These are phyloP conservation scores for Veloboletus limbatus DNA, from an alignment of 1,284 basidiomycete species.

Conservation along the genomic window DNA sequence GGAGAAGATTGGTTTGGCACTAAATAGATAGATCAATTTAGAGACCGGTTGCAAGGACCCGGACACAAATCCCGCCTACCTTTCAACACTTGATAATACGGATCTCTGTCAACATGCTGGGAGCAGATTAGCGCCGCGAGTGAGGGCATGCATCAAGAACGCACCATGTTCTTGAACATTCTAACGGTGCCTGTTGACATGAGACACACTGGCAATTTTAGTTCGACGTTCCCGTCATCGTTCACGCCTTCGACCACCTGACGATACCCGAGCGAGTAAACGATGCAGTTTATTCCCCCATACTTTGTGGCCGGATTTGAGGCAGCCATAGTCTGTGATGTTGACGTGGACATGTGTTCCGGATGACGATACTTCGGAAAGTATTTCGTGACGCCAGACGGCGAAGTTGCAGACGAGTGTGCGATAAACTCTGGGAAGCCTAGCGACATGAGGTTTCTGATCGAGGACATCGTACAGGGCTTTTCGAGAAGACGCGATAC, in stretches of 20 bases:
- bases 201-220: constrained; percentile 18
- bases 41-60: background rate
- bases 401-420: constrained; percentile 22
- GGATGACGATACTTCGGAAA: constrained; percentile 25
- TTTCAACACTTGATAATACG: constrained; percentile 6
- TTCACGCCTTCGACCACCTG: constrained; percentile 17
- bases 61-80: constrained; percentile 6
- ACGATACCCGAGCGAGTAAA: constrained; percentile 20
- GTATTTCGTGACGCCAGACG: constrained; percentile 19
- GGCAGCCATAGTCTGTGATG: constrained; percentile 12
- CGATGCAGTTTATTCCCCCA: constrained; percentile 20
- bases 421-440: constrained; percentile 25
- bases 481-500: constrained; percentile 20
- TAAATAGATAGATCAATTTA: background rate
- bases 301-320: constrained; percentile 11
- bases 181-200: constrained; percentile 25
- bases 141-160: background rate
- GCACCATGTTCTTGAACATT: constrained; percentile 24
- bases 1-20: constrained; percentile 23
- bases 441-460: constrained; percentile 24
- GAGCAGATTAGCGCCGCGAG: constrained; percentile 1
- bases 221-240: constrained; percentile 12
- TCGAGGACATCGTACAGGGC: constrained; percentile 18
- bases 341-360: constrained; percentile 21
- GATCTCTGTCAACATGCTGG: constrained; percentile 18